Evolutionary conservation across 352 stramenopile genomes (phyloP).

Genomic region (Phytophthora pseudosyringae): DNA sequence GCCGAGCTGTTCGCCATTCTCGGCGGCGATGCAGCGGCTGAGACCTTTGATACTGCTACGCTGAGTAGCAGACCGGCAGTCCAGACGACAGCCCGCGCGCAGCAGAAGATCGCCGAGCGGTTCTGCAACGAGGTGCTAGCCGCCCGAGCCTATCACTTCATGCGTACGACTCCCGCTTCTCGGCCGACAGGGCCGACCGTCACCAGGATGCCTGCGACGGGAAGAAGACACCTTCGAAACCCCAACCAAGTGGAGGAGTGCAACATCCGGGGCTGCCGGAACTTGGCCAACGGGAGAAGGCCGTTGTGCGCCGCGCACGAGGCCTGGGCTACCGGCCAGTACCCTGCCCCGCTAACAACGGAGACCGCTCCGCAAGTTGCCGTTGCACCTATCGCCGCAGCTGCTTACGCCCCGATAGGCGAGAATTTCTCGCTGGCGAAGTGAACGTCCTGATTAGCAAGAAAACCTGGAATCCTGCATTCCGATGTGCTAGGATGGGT

Average conservation of each 20-base stretch:
- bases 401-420: constrained; percentile 3
- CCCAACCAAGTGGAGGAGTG: background rate
- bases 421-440: too few species aligned
- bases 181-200: background rate
- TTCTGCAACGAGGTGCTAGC: constrained; percentile 13
- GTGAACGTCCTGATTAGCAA: background rate
- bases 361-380: background rate
- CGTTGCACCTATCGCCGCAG: constrained; percentile 7
- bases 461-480: background rate
- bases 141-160: constrained; percentile 4
- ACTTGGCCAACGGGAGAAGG: background rate
- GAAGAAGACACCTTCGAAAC: background rate
- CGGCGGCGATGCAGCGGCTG: background rate
- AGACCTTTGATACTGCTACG: background rate
- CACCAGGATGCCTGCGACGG: background rate
- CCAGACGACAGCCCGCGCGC: constrained; percentile 8
- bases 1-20: constrained; percentile 10
- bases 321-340: constrained; percentile 5
- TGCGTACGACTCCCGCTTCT: background rate
- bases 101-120: constrained; percentile 13
- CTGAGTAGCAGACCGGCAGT: background rate
- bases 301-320: constrained; percentile 8
- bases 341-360: background rate
- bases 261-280: constrained; percentile 10
- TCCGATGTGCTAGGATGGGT: background rate